Conservation (phyloP, 2,329 filamentous ascomycete species). For the Cladosporium sphaerospermum region DNA sequence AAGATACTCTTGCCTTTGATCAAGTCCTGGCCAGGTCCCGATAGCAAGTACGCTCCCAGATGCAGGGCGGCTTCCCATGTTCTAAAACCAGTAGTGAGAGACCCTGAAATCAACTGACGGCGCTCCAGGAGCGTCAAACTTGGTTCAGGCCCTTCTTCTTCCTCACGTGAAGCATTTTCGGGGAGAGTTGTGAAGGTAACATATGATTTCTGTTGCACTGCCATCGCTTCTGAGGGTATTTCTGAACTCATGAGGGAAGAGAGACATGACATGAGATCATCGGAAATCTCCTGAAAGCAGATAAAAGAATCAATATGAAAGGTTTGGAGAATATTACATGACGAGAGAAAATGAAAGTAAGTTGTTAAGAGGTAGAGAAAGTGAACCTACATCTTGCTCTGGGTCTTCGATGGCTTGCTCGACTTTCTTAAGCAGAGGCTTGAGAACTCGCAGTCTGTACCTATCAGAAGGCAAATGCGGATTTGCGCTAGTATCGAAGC, state of each 20-base stretch:
- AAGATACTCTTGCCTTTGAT: constrained; percentile 55
- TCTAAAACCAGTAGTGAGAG: constrained; percentile 67
- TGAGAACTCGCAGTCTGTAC: constrained; percentile 68
- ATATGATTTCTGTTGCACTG: constrained; percentile 66
- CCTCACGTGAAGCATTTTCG: constrained; percentile 11
- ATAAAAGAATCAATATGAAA: constrained; percentile 5
- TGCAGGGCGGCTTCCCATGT: constrained; percentile 79
- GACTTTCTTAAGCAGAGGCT: constrained; percentile 62
- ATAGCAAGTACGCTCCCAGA: constrained; percentile 61
- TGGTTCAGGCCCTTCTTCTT: constrained; percentile 21
- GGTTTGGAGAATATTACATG: constrained; percentile 19
- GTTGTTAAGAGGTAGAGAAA: neutral
- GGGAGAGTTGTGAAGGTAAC: constrained; percentile 59
- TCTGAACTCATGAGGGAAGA: constrained; percentile 58
- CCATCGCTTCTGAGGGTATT: constrained; percentile 56
- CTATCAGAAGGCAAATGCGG: constrained; percentile 57
- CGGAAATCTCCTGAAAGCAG: constrained; percentile 65
- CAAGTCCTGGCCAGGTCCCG: constrained; percentile 38
- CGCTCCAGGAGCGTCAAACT: constrained; percentile 62
- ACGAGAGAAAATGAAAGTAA: constrained; percentile 15
- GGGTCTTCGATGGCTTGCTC: constrained; percentile 73
- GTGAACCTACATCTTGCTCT: constrained; percentile 71
- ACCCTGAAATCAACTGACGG: constrained; percentile 60
- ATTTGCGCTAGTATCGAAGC: constrained; percentile 58
- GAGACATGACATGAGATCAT: constrained; percentile 67